Percentiles rank a stretch among this genome's conserved stretches.
Conservation (phyloP, 805 yeast species). For the Myxozyma sirexii region DNA sequence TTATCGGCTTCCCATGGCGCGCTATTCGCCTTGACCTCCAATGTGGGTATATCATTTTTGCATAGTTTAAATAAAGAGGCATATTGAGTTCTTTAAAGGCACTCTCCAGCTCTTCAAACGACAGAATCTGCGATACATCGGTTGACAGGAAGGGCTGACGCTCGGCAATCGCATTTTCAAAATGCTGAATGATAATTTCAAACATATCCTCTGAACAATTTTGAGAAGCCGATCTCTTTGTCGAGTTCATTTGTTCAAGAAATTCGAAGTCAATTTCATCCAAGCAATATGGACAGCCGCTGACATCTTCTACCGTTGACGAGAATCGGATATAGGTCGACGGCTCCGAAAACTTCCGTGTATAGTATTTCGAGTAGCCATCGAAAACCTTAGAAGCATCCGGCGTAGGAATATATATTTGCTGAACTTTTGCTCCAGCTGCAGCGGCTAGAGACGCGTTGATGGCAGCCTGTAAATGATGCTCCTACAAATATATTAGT, state of each 20-base stretch:
- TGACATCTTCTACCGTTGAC: constrained; percentile 94
- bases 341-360: constrained; percentile 68
- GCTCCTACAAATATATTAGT: constrained; percentile 52
- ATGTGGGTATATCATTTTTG: constrained; percentile 70
- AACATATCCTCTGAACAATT: constrained; percentile 79
- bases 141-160: constrained; percentile 86
- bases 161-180: constrained; percentile 73
- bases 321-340: constrained; percentile 82
- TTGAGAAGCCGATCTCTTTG: constrained; percentile 34
- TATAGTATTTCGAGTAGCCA: constrained; percentile 73
- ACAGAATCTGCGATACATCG: constrained; percentile 76
- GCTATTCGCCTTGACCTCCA: constrained; percentile 77
- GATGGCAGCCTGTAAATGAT: constrained; percentile 89
- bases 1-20: constrained; percentile 68
- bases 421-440: constrained; percentile 51
- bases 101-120: constrained; percentile 64
- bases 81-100: constrained; percentile 22
- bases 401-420: constrained; percentile 92
- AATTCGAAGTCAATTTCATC: constrained; percentile 86
- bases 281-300: constrained; percentile 83
- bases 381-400: constrained; percentile 58
- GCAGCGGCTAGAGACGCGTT: constrained; percentile 73
- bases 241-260: constrained; percentile 50
- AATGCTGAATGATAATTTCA: constrained; percentile 71
- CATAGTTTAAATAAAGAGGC: constrained; percentile 49